phyloP scores from a whole-genome alignment of 1,284 basidiomycete species.

The Ganoderma multipileum region DNA sequence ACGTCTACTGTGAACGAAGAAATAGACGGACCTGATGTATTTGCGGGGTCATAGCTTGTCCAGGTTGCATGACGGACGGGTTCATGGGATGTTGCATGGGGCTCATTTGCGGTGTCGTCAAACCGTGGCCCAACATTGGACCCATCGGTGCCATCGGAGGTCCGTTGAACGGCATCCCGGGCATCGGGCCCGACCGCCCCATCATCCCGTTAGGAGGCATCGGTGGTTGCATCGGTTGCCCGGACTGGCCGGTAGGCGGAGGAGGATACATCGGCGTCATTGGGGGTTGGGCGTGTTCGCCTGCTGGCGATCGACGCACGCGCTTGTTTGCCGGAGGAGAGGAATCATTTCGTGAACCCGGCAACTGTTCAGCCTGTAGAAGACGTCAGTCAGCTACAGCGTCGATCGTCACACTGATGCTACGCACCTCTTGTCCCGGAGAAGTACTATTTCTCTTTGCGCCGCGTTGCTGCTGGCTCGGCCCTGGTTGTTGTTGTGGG shows the following conservation, averaged over 20 bases:
- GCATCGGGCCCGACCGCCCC: conserved; percentile 22
- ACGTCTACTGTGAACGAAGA: not conserved
- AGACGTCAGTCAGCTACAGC: conserved; percentile 16
- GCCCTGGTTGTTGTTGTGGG: conserved; percentile 37
- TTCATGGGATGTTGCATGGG: conserved; percentile 35
- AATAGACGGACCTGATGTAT: conserved; percentile 40
- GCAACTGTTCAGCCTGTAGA: conserved; percentile 55
- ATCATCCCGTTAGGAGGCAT: conserved; percentile 35
- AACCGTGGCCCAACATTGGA: conserved; percentile 34
- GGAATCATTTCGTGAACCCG: conserved; percentile 52
- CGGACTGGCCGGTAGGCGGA: conserved; percentile 14
- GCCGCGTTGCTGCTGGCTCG: conserved; percentile 42
- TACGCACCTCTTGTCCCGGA: conserved; percentile 69
- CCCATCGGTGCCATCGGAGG: conserved; percentile 32
- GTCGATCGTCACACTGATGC: not conserved
- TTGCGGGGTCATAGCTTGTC: conserved; percentile 39
- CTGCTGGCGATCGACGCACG: conserved; percentile 57
- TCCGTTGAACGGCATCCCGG: conserved; percentile 38
- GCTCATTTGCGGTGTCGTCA: conserved; percentile 33
- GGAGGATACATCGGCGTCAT: conserved; percentile 39
- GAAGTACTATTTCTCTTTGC: conserved; percentile 73
- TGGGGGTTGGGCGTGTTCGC: conserved; percentile 43
- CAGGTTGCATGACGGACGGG: conserved; percentile 36
- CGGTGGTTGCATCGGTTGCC: conserved; percentile 27
- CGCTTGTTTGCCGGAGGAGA: conserved; percentile 74